Conservation (phyloP, 768 basidiomycete species). For the Artomyces pyxidatus region DNA sequence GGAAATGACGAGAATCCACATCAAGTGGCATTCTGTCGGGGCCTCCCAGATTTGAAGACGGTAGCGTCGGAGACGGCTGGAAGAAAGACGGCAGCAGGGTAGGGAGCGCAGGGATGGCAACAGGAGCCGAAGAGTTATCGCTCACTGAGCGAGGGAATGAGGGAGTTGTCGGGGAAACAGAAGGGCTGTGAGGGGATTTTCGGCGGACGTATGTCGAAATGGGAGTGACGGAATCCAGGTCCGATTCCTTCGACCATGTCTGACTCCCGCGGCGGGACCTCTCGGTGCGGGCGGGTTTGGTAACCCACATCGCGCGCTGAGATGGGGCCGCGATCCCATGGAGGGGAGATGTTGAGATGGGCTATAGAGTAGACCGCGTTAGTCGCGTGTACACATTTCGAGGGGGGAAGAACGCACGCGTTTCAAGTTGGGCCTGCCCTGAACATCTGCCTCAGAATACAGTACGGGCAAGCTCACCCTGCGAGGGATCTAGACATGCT, state of each 20-base stretch:
- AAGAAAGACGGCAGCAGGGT: slow-evolving; percentile 33
- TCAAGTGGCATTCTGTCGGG: too few species aligned
- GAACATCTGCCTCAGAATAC: slow-evolving; percentile 16
- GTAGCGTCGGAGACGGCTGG: slow-evolving; percentile 9
- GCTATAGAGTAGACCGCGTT: too few species aligned
- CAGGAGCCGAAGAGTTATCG: slow-evolving; percentile 36
- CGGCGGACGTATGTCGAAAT: slow-evolving; percentile 77
- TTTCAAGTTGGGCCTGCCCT: slow-evolving; percentile 16
- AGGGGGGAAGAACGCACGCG: slow-evolving; percentile 18
- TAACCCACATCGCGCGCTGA: slow-evolving; percentile 12
- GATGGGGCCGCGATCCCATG: slow-evolving; percentile 13
- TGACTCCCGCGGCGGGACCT: slow-evolving; percentile 15
- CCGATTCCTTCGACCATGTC: slow-evolving; percentile 22
- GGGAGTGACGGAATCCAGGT: slow-evolving; percentile 40
- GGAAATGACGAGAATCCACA: too few species aligned
- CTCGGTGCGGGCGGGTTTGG: slow-evolving; percentile 6
- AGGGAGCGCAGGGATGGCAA: slow-evolving; percentile 61
- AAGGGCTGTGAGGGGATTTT: slow-evolving; percentile 68
- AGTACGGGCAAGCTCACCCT: slow-evolving; percentile 22
- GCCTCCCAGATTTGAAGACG: too few species aligned
- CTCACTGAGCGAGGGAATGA: slow-evolving; percentile 23
- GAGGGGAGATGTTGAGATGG: slow-evolving; percentile 23
- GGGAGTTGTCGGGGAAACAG: slow-evolving; percentile 52
- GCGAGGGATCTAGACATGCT: slow-evolving; percentile 19
- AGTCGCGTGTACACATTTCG: background rate